Evolutionary conservation across 108 stramenopile genomes (phyloP).

Genomic region (Parietichytrium sp.): DNA sequence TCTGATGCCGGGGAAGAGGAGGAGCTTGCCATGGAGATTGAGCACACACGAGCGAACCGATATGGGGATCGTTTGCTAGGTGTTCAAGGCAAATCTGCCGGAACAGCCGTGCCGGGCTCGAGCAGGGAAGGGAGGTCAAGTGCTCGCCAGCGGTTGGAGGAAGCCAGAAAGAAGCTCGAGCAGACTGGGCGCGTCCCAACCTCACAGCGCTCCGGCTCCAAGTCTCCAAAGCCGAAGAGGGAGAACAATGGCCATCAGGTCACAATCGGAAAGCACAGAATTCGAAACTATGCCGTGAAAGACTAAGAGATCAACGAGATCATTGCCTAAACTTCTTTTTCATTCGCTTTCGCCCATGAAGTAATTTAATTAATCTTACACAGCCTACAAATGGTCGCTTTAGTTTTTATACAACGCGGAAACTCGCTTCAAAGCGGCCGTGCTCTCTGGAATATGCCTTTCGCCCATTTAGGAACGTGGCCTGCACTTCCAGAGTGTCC

Average conservation of each 20-base stretch:
- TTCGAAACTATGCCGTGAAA: conserved; percentile 7
- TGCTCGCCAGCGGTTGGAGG: background rate
- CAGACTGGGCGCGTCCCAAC: background rate
- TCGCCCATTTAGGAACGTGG: background rate
- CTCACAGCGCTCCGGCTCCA: background rate
- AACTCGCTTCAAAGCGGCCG: no score
- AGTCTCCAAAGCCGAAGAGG: background rate
- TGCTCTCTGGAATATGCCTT: no score
- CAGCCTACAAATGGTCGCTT: no score
- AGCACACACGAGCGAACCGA: background rate
- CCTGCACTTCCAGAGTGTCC: background rate
- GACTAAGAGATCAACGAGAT: no score
- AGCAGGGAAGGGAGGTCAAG: no score
- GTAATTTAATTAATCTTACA: no score
- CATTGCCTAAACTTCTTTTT: no score
- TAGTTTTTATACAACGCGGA: no score
- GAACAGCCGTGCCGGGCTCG: no score
- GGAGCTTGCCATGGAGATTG: background rate
- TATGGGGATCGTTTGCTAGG: background rate
- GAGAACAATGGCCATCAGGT: background rate
- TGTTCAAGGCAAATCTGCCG: no score
- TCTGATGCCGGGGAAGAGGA: background rate
- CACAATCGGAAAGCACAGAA: background rate
- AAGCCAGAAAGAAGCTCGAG: background rate
- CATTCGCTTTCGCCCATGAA: no score